Base-by-base conservation (phyloP, 2,329 filamentous ascomycete species). In the Sordariomycetes sp. region DNA sequence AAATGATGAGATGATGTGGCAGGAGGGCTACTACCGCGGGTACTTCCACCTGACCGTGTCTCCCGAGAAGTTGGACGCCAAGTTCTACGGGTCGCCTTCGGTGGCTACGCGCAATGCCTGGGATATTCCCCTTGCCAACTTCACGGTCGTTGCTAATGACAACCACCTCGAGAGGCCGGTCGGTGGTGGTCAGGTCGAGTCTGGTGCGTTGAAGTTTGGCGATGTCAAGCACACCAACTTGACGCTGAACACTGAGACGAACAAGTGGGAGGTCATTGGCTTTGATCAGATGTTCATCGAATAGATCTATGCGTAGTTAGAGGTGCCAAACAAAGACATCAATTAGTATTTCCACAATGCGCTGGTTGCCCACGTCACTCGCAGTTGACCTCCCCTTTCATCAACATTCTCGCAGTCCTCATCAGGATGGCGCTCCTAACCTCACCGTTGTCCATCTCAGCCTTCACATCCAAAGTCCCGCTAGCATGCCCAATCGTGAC, bases 1-100 rank as follows among this genome's bases (percentile, higher is more conserved):
- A 16, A 86, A 83, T 52, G 57, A 62, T 1, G 77, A 82, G 51
- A 60, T 86, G 30, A 76, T 82, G 47, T 86, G 80, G 82, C 74
- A 79, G 44, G 81, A 86, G 37, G 53, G 77, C 7, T 86, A 82
- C 52, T 86, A 85, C 53, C 68, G 81, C 14, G 82, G 82, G 2
- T 86, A 86, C 57, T 85, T 76, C 44, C 70, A 81, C 47, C 59
- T 86, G 26, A 66, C 70, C 31, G 60, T 83, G 35, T 63, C 58
- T 15, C 63, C 71, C 16, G 63, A 78, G 9, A 58, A 68, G 29
- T 64, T 82, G 3, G 61, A 70, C n/a, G 80, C 80, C 0, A 63
- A 64, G 10, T 86, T 70, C 57, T 86, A 77, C 44, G 81, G 62
- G 19, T 54, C 55, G 7, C 78, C 79, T 0, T 76, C 69, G 1